Evolutionary conservation across 768 basidiomycete species (phyloP).

Genomic region (Boletus rufocinnamomeus): DNA sequence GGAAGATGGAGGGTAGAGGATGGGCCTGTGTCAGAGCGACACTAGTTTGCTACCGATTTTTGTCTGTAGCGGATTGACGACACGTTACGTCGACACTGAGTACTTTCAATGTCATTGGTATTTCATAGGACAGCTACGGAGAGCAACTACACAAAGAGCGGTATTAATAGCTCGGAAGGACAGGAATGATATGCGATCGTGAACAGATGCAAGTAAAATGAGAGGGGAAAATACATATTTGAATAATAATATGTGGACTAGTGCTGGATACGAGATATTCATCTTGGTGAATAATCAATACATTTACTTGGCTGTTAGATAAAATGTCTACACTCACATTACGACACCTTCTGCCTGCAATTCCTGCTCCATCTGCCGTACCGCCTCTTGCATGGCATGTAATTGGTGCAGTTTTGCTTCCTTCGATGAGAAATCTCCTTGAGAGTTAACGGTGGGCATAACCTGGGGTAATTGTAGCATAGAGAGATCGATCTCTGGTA

Average conservation of each 20-base stretch:
- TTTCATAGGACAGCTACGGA: slow-evolving; percentile 1
- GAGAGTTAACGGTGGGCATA: not conserved
- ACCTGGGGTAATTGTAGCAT: slow-evolving; percentile 24
- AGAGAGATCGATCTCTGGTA: slow-evolving; percentile 31
- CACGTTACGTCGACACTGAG: not conserved
- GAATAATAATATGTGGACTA: slow-evolving; percentile 23
- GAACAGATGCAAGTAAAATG: not conserved
- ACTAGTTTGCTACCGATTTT: slow-evolving; percentile 39
- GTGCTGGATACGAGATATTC: not conserved
- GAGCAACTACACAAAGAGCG: not conserved
- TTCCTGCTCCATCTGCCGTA: slow-evolving; percentile 37
- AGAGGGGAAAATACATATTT: slow-evolving; percentile 12
- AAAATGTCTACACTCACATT: slow-evolving; percentile 2
- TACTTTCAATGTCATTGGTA: not conserved
- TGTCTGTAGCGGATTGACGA: not conserved
- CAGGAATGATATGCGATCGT: not conserved
- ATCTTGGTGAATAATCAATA: slow-evolving; percentile 9
- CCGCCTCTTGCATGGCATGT: slow-evolving; percentile 36
- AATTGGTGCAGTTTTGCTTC: slow-evolving; percentile 23
- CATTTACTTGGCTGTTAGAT: no score
- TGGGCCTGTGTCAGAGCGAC: slow-evolving; percentile 61
- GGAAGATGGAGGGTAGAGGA: slow-evolving; percentile 87
- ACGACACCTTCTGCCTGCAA: slow-evolving; percentile 27
- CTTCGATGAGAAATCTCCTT: slow-evolving; percentile 6
- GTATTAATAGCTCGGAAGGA: not conserved